These are phyloP conservation scores for Xylaria sp. DNA, from an alignment of 2,329 filamentous ascomycete genomes.

Conservation along the genomic window DNA sequence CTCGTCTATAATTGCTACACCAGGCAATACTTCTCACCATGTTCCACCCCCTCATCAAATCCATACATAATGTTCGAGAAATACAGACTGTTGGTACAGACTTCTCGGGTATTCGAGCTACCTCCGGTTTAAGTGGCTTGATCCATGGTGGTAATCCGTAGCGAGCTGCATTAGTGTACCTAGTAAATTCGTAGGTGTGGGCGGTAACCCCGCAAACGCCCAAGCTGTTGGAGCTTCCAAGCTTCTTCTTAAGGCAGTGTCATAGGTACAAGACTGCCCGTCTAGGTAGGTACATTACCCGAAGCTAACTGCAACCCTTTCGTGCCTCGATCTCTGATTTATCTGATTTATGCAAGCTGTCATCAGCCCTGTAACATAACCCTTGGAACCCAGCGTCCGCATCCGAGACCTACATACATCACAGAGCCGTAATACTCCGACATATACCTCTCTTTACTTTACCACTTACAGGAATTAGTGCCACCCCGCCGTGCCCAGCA, in stretches of 20 bases:
- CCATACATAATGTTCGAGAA: not conserved
- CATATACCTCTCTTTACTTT: slow-evolving; percentile 2
- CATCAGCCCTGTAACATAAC: slow-evolving; percentile 30
- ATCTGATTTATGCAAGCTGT: slow-evolving; percentile 25
- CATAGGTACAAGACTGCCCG: not conserved
- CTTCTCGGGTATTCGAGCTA: not conserved
- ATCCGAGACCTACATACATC: slow-evolving; percentile 15
- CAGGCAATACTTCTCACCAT: not conserved
- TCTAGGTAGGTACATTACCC: slow-evolving; percentile 1
- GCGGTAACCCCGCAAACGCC: slow-evolving; percentile 27
- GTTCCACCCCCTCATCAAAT: not conserved
- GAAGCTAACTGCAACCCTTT: not conserved
- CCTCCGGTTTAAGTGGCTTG: not conserved
- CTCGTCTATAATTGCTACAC: not conserved
- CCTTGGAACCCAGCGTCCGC: slow-evolving; percentile 14
- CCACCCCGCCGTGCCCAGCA: slow-evolving; percentile 7
- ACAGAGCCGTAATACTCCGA: slow-evolving; percentile 12
- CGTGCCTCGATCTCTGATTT: not conserved
- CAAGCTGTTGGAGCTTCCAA: slow-evolving; percentile 20
- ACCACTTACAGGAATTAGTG: not conserved
- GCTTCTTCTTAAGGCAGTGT: not conserved
- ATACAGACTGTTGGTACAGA: not conserved
- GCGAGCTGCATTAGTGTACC: slow-evolving; percentile 9
- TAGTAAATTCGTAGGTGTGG: not conserved
- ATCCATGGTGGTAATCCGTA: not conserved